A percentile compares a stretch with the other conserved stretches of the same genome.
These are phyloP conservation scores for Phalaenopsis hybrid DNA, from an alignment of 116 monocot genomes.

Conservation along the genomic window DNA sequence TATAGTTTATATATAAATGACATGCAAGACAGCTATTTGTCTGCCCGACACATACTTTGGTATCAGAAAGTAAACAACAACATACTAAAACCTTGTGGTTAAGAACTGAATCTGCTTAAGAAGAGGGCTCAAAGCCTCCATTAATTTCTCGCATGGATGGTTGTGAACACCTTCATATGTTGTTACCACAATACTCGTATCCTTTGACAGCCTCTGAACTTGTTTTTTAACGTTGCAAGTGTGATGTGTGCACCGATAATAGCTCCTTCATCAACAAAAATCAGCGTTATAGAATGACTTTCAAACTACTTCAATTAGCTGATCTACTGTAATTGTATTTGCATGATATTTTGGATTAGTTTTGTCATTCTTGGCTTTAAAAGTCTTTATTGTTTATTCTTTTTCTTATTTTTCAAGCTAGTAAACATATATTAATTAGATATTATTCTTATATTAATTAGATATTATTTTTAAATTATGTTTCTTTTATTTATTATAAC, in stretches of 20 bases:
- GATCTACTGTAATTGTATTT: too few species aligned
- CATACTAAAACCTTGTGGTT: conserved; percentile 7
- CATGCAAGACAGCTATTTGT: conserved; percentile 1
- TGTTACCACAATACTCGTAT: conserved; percentile 76
- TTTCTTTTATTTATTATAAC: too few species aligned
- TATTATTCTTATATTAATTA: too few species aligned
- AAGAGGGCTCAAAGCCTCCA: conserved; percentile 73
- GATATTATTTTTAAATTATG: too few species aligned
- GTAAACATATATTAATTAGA: too few species aligned
- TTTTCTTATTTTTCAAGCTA: too few species aligned
- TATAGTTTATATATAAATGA: not conserved
- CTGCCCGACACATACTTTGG: not conserved
- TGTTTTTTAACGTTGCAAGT: conserved; percentile 94
- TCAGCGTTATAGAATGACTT: not conserved
- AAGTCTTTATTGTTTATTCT: too few species aligned
- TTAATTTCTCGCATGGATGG: conserved; percentile 89
- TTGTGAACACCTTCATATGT: conserved; percentile 95
- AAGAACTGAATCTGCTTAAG: conserved; percentile 87
- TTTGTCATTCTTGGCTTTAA: too few species aligned
- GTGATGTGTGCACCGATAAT: conserved; percentile 85
- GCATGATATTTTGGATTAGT: too few species aligned
- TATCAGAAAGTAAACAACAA: not conserved
- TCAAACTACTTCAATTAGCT: too few species aligned
- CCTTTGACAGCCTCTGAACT: conserved; percentile 68
- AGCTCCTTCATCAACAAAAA: conserved; percentile 49